Evolutionary conservation across 2,329 filamentous ascomycete species (phyloP).

Genomic region (Cladosporium austrohemisphaericum): DNA sequence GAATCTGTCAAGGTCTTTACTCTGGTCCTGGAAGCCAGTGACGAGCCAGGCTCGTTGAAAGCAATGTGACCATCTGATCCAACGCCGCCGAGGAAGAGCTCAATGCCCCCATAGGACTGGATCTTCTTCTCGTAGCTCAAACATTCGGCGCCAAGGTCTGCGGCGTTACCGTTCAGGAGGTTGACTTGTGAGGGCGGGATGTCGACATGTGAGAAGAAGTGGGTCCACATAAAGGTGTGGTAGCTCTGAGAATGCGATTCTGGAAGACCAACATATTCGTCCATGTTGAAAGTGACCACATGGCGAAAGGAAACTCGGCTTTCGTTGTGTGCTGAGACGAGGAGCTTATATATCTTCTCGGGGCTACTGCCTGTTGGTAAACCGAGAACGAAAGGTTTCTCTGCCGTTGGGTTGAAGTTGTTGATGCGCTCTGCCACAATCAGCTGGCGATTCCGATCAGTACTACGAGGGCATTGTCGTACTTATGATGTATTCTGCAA

Average conservation of each 20-base stretch:
- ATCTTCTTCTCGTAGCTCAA: conserved; percentile 76
- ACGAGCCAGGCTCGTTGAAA: conserved; percentile 85
- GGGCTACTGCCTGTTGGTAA: conserved; percentile 80
- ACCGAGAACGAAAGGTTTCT: conserved; percentile 75
- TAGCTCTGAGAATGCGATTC: conserved; percentile 81
- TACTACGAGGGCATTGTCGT: conserved; percentile 27
- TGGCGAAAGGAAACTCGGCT: conserved; percentile 77
- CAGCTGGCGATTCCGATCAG: not conserved
- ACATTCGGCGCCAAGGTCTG: conserved; percentile 71
- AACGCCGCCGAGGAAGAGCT: conserved; percentile 80
- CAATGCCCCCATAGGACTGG: conserved; percentile 69
- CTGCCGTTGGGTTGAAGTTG: conserved; percentile 65
- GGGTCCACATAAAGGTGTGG: conserved; percentile 88
- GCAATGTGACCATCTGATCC: conserved; percentile 84
- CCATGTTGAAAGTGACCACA: conserved; percentile 91
- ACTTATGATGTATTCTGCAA: conserved; percentile 77
- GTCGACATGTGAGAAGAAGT: conserved; percentile 84
- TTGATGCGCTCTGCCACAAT: conserved; percentile 65
- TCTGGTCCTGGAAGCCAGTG: conserved; percentile 69
- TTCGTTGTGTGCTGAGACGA: conserved; percentile 67
- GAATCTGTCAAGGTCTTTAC: conserved; percentile 86
- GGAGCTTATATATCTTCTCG: conserved; percentile 69
- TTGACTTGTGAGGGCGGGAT: conserved; percentile 78
- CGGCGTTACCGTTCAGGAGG: conserved; percentile 76
- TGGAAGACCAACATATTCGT: conserved; percentile 81